phyloP scores from a whole-genome alignment of 116 monocot species.

The Cymodocea nodosa region DNA sequence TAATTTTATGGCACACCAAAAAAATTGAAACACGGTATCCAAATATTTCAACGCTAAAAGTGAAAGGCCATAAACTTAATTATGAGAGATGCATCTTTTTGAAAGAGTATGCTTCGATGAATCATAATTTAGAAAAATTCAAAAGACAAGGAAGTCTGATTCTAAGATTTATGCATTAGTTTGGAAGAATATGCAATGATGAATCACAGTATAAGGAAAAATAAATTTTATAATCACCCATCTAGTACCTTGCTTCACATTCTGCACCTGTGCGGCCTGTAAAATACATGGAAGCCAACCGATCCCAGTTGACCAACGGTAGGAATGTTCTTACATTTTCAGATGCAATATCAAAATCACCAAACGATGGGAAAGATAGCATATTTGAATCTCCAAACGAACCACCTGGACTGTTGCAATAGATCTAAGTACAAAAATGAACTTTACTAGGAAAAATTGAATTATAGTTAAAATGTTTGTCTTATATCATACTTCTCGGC shows the following conservation, averaged over 20 bases:
- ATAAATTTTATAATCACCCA: not conserved
- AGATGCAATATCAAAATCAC: slow-evolving; percentile 49
- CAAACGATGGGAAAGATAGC: slow-evolving; percentile 15
- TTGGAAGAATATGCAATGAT: no score
- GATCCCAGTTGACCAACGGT: slow-evolving; percentile 71
- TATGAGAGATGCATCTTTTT: no score
- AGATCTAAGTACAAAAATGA: not conserved
- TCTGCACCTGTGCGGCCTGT: slow-evolving; percentile 61
- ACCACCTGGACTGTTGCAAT: slow-evolving; percentile 36
- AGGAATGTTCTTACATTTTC: slow-evolving; percentile 64
- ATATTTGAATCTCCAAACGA: slow-evolving; percentile 25
- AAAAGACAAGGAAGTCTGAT: no score
- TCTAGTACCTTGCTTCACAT: slow-evolving; percentile 74
- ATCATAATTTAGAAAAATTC: no score
- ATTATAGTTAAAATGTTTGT: not conserved
- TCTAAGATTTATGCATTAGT: no score
- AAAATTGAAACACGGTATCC: no score
- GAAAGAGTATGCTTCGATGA: no score
- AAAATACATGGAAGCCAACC: slow-evolving; percentile 80
- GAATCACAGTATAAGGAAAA: not conserved
- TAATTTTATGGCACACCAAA: no score
- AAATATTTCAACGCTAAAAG: no score
- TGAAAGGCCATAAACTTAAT: no score
- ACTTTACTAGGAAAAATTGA: not conserved
- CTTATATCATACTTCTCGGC: slow-evolving; percentile 31